Percentiles rank a stretch among this genome's conserved stretches.
phyloP scores from a whole-genome alignment of 306 rosid genomes.

The Ceratonia siliqua region DNA sequence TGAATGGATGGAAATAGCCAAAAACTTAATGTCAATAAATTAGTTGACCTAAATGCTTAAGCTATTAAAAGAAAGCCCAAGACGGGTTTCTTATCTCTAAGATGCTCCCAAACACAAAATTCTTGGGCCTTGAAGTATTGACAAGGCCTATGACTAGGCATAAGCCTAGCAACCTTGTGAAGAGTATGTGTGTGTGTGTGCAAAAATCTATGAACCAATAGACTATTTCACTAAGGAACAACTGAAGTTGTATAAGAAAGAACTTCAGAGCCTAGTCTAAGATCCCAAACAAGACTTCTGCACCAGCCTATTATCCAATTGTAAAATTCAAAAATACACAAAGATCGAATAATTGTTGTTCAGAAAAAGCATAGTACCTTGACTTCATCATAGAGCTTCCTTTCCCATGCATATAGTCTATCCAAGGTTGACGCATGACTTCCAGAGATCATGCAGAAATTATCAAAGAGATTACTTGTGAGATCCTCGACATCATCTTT shows the following conservation, averaged over 20 bases:
- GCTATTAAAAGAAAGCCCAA: not conserved
- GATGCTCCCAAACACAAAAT: not conserved
- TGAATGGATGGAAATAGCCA: not conserved
- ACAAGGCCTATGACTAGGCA: not conserved
- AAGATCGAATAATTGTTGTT: not conserved
- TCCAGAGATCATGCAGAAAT: conserved; percentile 80
- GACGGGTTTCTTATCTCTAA: not conserved
- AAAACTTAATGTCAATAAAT: not conserved
- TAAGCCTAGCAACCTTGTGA: not conserved
- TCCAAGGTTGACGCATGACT: conserved; percentile 98
- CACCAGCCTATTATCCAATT: conserved; percentile 12
- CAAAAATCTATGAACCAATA: not conserved
- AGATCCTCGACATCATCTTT: conserved; percentile 65
- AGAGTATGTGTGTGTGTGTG: not conserved
- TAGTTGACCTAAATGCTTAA: not conserved
- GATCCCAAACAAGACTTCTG: conserved; percentile 22
- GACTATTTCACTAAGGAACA: not conserved
- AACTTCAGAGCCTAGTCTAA: conserved; percentile 17
- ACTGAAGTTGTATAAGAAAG: conserved; percentile 1
- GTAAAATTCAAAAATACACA: conserved; percentile 7
- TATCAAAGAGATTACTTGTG: conserved; percentile 61
- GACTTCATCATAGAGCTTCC: conserved; percentile 95
- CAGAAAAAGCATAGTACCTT: conserved; percentile 60
- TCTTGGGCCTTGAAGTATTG: not conserved
- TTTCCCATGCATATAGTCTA: conserved; percentile 96